Percentiles rank a stretch among this genome's conserved stretches.
Evolutionary conservation across 495 filamentous ascomycete species (phyloP).

Genomic region (Paragyromitra xinjiangensis): DNA sequence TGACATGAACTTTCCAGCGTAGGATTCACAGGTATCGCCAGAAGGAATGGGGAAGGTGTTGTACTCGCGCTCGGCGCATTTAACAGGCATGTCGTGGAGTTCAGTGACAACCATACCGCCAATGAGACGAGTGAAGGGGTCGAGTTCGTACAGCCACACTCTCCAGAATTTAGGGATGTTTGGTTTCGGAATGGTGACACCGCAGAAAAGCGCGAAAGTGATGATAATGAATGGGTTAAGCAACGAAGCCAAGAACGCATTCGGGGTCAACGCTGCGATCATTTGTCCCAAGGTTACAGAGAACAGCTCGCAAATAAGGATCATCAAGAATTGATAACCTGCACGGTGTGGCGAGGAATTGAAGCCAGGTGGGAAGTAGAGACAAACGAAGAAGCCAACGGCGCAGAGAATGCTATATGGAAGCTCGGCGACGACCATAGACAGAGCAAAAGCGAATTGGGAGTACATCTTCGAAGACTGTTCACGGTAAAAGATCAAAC

Average conservation of each 20-base stretch:
- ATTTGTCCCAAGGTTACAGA: slow-evolving; percentile 76
- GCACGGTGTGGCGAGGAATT: slow-evolving; percentile 66
- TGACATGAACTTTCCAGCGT: slow-evolving; percentile 70
- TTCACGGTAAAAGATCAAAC: slow-evolving; percentile 81
- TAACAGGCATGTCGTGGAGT: slow-evolving; percentile 70
- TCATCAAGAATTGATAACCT: slow-evolving; percentile 83
- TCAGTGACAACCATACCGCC: slow-evolving; percentile 80
- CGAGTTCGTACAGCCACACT: slow-evolving; percentile 80
- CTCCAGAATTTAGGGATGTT: slow-evolving; percentile 82
- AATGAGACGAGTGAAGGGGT: slow-evolving; percentile 85
- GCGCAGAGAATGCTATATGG: slow-evolving; percentile 80
- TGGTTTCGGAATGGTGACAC: slow-evolving; percentile 77
- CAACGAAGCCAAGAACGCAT: slow-evolving; percentile 73
- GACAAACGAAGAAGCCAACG: slow-evolving; percentile 74
- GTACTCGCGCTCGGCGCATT: slow-evolving; percentile 66
- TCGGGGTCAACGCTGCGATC: slow-evolving; percentile 74
- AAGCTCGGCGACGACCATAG: slow-evolving; percentile 77
- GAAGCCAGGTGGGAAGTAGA: slow-evolving; percentile 78
- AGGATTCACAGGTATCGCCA: slow-evolving; percentile 72
- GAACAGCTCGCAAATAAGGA: slow-evolving; percentile 79
- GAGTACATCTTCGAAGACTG: slow-evolving; percentile 80
- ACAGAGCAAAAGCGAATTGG: slow-evolving; percentile 73
- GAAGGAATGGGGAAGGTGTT: slow-evolving; percentile 70
- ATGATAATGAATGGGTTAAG: slow-evolving; percentile 82
- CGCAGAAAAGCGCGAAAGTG: slow-evolving; percentile 83